Base-by-base conservation (phyloP, 257 asterid genomes). In the Solanum sparsipilum region DNA sequence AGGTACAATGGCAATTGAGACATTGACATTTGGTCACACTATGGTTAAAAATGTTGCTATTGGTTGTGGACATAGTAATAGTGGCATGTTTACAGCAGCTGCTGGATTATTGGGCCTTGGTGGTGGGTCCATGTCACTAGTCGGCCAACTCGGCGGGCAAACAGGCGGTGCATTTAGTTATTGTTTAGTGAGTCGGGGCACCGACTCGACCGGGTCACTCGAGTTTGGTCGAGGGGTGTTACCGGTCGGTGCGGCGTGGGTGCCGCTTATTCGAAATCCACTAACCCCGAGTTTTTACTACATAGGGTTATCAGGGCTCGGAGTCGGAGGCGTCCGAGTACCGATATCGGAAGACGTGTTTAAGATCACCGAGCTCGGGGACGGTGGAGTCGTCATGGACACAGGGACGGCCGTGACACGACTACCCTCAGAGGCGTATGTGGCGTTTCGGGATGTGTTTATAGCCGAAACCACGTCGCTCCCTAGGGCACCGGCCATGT, bases 181-280 rank as follows among this genome's bases (percentile, higher is more conserved):
- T 25, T 96, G 99, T 18, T 84, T 96, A 6, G 98, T 96, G n/a
- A 96, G 98, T 71, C 95, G 98, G 84, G 99, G 98, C 71, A 90
- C 93, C 11, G 90, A 90, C 35, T 95, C 98, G 0, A 86, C 89
- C 78, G 99, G 99, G 68, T 94, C 98, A 0, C 83, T 96, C 25
- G 98, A 96, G 23, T 96, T 96, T 74, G 99, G 98, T 13, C 96
- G 96, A 2, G 92, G 94, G 13, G 93, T 90, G 0, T 21, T 96
- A 15, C 98, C 98, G 12, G 91, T 91, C 36, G 98, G 98, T 1
- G 98, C 98, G 3, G 94, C 98, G 1, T 96, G 99, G 99, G 96
- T 96, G n/a, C 98, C 99, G 0, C 71, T 96, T 0, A 89, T 93
- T 1, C 92, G 91, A 2, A 96, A 95, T 78, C 88, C 91, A 1